Evolutionary conservation across 768 basidiomycete genomes (phyloP), one percentile per base, ranked within the genome.

Genomic region (Wakefieldia striispora): DNA sequence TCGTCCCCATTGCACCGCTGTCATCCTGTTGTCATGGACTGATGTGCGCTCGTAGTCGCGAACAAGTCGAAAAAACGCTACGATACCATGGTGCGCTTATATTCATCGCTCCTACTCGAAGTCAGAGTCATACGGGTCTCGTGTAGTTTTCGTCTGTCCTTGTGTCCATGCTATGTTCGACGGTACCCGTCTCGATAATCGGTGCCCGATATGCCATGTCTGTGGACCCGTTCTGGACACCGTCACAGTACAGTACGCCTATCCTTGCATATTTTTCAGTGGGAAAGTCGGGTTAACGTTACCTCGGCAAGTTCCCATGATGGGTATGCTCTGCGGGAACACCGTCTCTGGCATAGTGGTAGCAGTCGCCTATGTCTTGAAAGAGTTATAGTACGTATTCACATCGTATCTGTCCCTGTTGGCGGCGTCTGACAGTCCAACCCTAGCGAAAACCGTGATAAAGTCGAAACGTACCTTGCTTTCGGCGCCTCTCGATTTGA

Each of bases 311-410:
- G 89, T 92, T 45, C 90, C 88, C 6, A 80, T 91, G 45, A 76
- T 91, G 8, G 90, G 92, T 7, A 94, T 93, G 92, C 73, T 93
- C 3, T 86, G 89, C 35, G 91, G 91, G 2, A 82, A 79, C 47
- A 83, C 88, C 1, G 85, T 94, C 44, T 84, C 85, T 0, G 82
- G 83, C 1, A 79, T 93, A 7, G 83, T 89, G 2, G 80, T 94
- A 0, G 76, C 84, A 3, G 72, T 86, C 3, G 80, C 78, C 46
- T 83, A 78, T 47, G 77, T 91, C n/a, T 72, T 91, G 40, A 87
- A 81, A 53, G 89, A 93, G 58, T 68, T 95, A 19, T 74, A 80
- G 88, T 89, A 55, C 23, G 83, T 73, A 31, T 34, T 2, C 17
- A 29, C 24, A 12, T 17, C 29, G 4, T 8, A 31, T 38, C 6